These are phyloP conservation scores for Aspergillus chevalieri DNA, from an alignment of 2,329 filamentous ascomycete species.

Conservation along the genomic window DNA sequence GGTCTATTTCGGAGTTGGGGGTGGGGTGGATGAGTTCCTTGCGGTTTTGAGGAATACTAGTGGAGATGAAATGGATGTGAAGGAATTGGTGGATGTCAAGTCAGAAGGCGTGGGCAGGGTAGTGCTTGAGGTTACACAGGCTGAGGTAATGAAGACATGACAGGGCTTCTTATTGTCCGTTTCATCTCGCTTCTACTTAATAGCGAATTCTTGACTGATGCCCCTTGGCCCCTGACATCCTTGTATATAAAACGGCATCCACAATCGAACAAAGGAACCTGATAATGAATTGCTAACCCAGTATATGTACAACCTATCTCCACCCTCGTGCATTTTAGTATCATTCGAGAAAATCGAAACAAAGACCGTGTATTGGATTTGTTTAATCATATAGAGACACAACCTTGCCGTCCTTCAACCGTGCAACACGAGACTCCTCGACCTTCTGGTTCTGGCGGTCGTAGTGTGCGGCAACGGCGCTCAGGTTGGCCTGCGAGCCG, in stretches of 20 bases:
- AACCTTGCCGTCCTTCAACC: slow-evolving; percentile 40
- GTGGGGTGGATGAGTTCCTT: slow-evolving; percentile 56
- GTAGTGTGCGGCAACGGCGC: slow-evolving; percentile 57
- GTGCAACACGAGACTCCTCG: slow-evolving; percentile 50
- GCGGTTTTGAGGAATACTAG: slow-evolving; percentile 23
- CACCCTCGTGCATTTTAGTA: slow-evolving; percentile 18
- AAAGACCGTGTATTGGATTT: slow-evolving; percentile 9
- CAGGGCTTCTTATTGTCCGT: background rate
- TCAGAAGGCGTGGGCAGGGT: slow-evolving; percentile 41
- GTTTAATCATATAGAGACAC: slow-evolving; percentile 39
- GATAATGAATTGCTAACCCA: slow-evolving; percentile 22
- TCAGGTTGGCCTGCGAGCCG: slow-evolving; percentile 55
- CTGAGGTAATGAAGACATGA: slow-evolving; percentile 3
- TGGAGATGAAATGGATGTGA: slow-evolving; percentile 21
- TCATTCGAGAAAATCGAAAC: slow-evolving; percentile 11
- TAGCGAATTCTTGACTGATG: too few species aligned
- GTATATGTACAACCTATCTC: slow-evolving; percentile 32
- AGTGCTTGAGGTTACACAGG: slow-evolving; percentile 31
- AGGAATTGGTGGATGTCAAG: slow-evolving; percentile 31
- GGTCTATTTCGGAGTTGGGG: slow-evolving; percentile 62
- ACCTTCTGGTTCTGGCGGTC: slow-evolving; percentile 51
- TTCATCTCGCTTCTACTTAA: too few species aligned
- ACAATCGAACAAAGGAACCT: slow-evolving; percentile 17
- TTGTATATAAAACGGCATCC: background rate
- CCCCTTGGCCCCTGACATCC: background rate